Evolutionary conservation across 257 asterid genomes (phyloP).

Genomic region (Petunia secreta): DNA sequence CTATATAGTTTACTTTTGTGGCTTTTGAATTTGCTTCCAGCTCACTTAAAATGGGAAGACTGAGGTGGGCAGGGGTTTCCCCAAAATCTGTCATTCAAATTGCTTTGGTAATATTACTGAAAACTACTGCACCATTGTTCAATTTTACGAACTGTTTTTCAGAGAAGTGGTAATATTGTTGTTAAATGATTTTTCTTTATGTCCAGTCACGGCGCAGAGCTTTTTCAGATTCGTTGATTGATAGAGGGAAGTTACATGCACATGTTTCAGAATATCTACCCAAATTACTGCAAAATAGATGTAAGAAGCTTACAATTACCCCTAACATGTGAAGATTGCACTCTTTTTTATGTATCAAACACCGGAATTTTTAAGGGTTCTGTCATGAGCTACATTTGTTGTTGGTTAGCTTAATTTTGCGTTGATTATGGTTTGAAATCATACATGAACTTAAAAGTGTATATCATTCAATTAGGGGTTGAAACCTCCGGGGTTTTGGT

Average conservation of each 20-base stretch:
- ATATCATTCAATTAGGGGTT: background rate
- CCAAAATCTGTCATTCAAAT: conserved; percentile 43
- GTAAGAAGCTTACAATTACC: conserved; percentile 45
- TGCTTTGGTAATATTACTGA: conserved; percentile 45
- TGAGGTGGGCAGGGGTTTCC: conserved; percentile 41
- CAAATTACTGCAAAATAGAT: conserved; percentile 41
- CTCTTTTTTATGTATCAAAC: background rate
- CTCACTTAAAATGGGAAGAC: conserved; percentile 42
- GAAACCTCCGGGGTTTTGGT: too few species aligned
- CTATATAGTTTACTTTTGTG: background rate
- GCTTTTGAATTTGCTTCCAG: background rate
- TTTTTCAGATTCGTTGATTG: conserved; percentile 36
- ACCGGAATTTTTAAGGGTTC: background rate
- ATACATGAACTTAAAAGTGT: background rate
- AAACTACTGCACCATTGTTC: background rate
- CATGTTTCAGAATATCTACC: conserved; percentile 39
- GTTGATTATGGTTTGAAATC: background rate
- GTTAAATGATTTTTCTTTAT: background rate
- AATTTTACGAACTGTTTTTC: background rate
- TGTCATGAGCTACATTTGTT: background rate
- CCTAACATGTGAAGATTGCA: background rate
- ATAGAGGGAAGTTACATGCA: conserved; percentile 36
- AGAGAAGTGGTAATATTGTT: background rate
- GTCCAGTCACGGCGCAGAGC: conserved; percentile 40
- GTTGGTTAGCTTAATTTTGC: conserved; percentile 9